Evolutionary conservation across 805 yeast species (phyloP), one percentile per base, ranked within the genome.

Genomic region (Wickerhamomyces ciferrii): DNA sequence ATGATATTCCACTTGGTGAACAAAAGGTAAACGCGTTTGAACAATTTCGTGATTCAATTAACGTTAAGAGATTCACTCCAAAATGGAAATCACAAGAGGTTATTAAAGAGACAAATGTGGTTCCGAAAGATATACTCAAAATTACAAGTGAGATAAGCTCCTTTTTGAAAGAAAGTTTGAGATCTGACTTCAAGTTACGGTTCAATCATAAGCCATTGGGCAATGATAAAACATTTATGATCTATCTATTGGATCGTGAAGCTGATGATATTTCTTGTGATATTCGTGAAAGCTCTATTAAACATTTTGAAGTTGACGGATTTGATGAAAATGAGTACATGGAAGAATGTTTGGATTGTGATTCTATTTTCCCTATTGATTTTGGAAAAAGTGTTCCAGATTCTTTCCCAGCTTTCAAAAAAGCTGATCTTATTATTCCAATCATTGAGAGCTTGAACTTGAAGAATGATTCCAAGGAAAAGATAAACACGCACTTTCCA

Each of bases 51-150:
- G 8, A 31, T 8, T n/a, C 43, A 7, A 13, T 13, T 18, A 39
- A 32, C 18, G 4, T 32, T n/a, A 5, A 13, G 36, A 17, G 11
- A 5, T 7, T 18, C 10, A n/a, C 7, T 3, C 23, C 11, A 3
- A 18, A 32, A n/a, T 32, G 35, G 38, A 35, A 19, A 19, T 7
- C 38, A 11, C 7, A 9, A 4, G 11, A 19, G 9, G 24, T 10
- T 4, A 13, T 35, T 8, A 11, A 35, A 13, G 23, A 35, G 18
- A 3, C 24, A 3, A 5, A 43, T 1, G 6, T 51, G 15, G 2
- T 53, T 8, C 53, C 51, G 6, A 55, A 43, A 31, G 59, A 55
- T 29, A 27, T 49, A 1, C 31, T 55, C 3, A 21, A 20, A 3
- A 38, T 46, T 13, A 18, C 42, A 10, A 43, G 27, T 19, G 42